Percentiles rank a stretch among this genome's conserved stretches.
Conservation (phyloP, 2,329 filamentous ascomycete genomes). For the Herpomyces periplanetae region DNA sequence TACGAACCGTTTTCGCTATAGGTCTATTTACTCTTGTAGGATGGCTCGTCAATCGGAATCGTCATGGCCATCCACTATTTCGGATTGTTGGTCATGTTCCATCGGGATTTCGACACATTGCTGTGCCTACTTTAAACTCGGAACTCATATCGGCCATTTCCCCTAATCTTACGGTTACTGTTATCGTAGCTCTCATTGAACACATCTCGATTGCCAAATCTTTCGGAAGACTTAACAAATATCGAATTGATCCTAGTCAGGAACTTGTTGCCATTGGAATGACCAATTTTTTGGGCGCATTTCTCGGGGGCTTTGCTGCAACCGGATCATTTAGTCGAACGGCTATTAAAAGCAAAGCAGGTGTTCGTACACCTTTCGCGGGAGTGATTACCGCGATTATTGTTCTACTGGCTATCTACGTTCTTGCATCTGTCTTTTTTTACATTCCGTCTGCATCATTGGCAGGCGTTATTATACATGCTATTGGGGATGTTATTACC, state of each 20-base stretch:
- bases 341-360: slow-evolving; percentile 85
- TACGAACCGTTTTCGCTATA: slow-evolving; percentile 68
- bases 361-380: slow-evolving; percentile 58
- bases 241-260: slow-evolving; percentile 73
- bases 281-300: slow-evolving; percentile 55
- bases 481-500: slow-evolving; percentile 65
- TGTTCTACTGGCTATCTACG: slow-evolving; percentile 63
- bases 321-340: slow-evolving; percentile 89
- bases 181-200: slow-evolving; percentile 83
- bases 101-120: slow-evolving; percentile 35
- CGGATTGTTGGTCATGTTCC: slow-evolving; percentile 36
- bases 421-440: slow-evolving; percentile 53
- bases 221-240: slow-evolving; percentile 81
- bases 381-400: slow-evolving; percentile 56
- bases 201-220: slow-evolving; percentile 93
- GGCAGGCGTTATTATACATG: slow-evolving; percentile 71
- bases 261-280: slow-evolving; percentile 81
- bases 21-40: slow-evolving; percentile 67
- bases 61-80: slow-evolving; percentile 22
- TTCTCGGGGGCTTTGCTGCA: slow-evolving; percentile 60
- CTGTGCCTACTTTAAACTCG: slow-evolving; percentile 23
- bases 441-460: slow-evolving; percentile 55
- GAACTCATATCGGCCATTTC: slow-evolving; percentile 26
- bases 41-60: slow-evolving; percentile 36
- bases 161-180: slow-evolving; percentile 33